Evolutionary conservation across 768 basidiomycete genomes (phyloP), one percentile per base, ranked within the genome.

Genomic region (Inosperma sp.): DNA sequence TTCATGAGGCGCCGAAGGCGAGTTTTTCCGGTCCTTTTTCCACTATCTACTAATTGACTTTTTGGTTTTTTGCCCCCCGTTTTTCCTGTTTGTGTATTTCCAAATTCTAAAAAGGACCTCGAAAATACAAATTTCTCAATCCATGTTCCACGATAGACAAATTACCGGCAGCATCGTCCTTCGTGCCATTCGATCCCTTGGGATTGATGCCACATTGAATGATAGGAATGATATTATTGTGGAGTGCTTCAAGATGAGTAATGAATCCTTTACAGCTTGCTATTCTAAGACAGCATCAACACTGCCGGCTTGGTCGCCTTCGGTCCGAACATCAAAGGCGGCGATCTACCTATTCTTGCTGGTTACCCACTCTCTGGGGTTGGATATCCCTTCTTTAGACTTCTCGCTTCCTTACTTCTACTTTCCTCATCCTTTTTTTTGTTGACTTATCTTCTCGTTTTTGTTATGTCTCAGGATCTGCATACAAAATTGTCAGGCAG

Each of bases 121-220:
- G 96, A 95, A 13, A 99, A 99, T 65, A 93, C 93, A 2, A 98
- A 98, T 64, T 98, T 91, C 67, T 96, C 93, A 0, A 88, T 99
- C 52, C 89, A 96, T 56, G 75, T 95, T 10, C 86, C 95, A 0
- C 79, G 95, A 95, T 62, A 78, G 94, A 27, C 75, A 80, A 29
- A 76, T 72, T 16, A 94, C 93, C 0, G 86, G 90, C 0, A 76
- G 83, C 49, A 70, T 94, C n/a, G 74, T 93, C 21, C 73, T 88
- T 14, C 73, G 80, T 10, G 93, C 94, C 5, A 78, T 97, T 12
- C 78, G 79, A 12, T 73, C 82, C 10, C 67, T 97, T n/a, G 86
- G 81, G 3, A 75, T 95, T 21, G 73, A 83, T 43, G 95, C 90
- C 13, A 65, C 72, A 23, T 79, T 93, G 33, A 98, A 97, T 64